phyloP scores from a whole-genome alignment of 208 protist species.

The Leishmania lainsoni region DNA sequence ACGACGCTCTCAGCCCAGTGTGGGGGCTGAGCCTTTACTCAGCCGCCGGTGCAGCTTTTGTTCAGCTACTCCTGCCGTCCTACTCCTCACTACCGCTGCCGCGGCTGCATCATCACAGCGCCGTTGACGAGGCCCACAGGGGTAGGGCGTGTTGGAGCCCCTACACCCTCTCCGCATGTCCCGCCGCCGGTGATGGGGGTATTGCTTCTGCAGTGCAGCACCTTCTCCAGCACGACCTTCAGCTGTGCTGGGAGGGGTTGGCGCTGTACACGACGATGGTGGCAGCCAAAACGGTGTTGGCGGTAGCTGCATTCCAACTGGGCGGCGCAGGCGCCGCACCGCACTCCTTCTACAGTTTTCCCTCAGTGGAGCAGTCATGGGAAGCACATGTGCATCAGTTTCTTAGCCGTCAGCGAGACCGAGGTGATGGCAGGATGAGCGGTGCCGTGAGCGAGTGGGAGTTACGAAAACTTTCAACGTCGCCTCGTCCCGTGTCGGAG shows the following conservation, averaged over 20 bases:
- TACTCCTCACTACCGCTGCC: not conserved
- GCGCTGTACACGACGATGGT: constrained; percentile 4
- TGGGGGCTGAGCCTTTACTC: constrained; percentile 19
- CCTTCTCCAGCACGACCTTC: constrained; percentile 27
- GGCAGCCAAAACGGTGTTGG: constrained; percentile 7
- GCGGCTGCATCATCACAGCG: not conserved
- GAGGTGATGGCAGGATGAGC: not conserved
- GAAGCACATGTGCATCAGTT: constrained; percentile 30
- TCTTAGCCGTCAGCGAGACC: not conserved
- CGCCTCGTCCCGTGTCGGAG: not conserved
- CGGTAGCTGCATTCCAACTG: constrained; percentile 34
- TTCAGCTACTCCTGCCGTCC: constrained; percentile 16
- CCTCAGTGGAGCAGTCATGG: constrained; percentile 42
- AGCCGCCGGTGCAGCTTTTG: constrained; percentile 2
- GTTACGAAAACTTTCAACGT: constrained; percentile 17
- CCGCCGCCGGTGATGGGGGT: not conserved
- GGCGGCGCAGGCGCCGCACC: not conserved
- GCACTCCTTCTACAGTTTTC: constrained; percentile 46
- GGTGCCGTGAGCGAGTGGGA: constrained; percentile 5
- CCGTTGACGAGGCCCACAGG: not conserved
- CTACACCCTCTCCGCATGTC: not conserved
- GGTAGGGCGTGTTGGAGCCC: not conserved
- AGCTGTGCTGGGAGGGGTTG: constrained; percentile 32
- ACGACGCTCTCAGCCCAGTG: constrained; percentile 3
- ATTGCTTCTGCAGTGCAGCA: constrained; percentile 14